phyloP scores from a whole-genome alignment of 2,329 filamentous ascomycete species.

The Phaeosphaeriaceae sp. region DNA sequence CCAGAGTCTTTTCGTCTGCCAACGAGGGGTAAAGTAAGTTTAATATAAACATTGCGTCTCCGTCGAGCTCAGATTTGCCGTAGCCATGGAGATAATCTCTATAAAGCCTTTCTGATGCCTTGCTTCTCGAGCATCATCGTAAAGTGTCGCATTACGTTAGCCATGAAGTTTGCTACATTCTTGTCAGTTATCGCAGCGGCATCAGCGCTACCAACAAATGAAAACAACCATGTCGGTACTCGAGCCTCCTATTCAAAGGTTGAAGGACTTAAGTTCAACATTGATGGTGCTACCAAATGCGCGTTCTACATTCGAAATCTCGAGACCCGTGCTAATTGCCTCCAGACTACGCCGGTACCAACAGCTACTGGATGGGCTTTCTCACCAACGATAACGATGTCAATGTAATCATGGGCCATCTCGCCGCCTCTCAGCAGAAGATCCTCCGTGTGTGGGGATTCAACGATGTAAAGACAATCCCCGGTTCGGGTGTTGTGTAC shows the following conservation, averaged over 20 bases:
- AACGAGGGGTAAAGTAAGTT: no score
- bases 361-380: constrained; percentile 64
- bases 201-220: no score
- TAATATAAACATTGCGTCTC: no score
- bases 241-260: constrained; percentile 12
- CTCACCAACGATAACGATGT: constrained; percentile 62
- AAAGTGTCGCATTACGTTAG: no score
- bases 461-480: constrained; percentile 61
- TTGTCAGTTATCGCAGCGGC: no score
- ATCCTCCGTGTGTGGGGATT: constrained; percentile 69
- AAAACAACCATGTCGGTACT: not conserved
- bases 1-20: no score
- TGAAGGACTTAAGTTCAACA: constrained; percentile 43
- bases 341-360: constrained; percentile 60
- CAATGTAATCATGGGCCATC: constrained; percentile 56
- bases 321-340: constrained; percentile 1
- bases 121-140: no score
- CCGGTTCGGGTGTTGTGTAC: constrained; percentile 56
- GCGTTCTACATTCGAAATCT: not conserved
- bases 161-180: no score
- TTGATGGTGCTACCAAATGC: constrained; percentile 45
- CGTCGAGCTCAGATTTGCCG: no score
- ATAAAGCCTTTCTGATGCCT: no score
- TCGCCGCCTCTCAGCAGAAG: constrained; percentile 61
- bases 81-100: no score